A percentile compares a stretch with the other conserved stretches of the same genome.
These are phyloP conservation scores for Cladosporium austrohemisphaericum DNA, from an alignment of 2,329 filamentous ascomycete species.

Conservation along the genomic window DNA sequence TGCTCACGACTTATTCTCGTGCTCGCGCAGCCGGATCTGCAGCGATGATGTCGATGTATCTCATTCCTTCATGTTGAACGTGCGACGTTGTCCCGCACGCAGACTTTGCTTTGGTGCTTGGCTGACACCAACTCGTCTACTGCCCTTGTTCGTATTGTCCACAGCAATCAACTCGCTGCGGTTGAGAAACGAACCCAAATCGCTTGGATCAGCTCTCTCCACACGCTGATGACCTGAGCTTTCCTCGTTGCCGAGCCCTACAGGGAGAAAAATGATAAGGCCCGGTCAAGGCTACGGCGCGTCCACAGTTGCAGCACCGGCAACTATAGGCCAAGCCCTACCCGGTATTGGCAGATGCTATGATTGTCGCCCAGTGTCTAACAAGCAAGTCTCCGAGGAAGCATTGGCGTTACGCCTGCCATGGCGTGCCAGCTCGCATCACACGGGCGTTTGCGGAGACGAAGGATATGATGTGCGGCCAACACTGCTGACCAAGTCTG, in stretches of 20 bases:
- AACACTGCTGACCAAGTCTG: constrained; percentile 7
- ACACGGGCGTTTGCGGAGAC: not conserved
- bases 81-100: not conserved
- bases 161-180: no score
- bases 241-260: not conserved
- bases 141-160: no score
- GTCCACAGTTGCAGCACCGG: not conserved
- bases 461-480: not conserved
- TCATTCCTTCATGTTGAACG: not conserved
- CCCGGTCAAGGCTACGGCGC: not conserved
- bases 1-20: not conserved
- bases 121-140: not conserved
- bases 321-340: not conserved
- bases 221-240: not conserved
- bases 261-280: not conserved
- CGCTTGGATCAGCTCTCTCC: not conserved
- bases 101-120: not conserved
- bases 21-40: not conserved
- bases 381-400: not conserved
- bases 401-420: not conserved
- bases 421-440: not conserved
- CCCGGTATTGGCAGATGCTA: not conserved
- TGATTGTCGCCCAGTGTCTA: constrained; percentile 4
- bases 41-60: not conserved
- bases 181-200: not conserved